Evolutionary conservation across 2,329 filamentous ascomycete species (phyloP).

Genomic region (Xylariales sp.): DNA sequence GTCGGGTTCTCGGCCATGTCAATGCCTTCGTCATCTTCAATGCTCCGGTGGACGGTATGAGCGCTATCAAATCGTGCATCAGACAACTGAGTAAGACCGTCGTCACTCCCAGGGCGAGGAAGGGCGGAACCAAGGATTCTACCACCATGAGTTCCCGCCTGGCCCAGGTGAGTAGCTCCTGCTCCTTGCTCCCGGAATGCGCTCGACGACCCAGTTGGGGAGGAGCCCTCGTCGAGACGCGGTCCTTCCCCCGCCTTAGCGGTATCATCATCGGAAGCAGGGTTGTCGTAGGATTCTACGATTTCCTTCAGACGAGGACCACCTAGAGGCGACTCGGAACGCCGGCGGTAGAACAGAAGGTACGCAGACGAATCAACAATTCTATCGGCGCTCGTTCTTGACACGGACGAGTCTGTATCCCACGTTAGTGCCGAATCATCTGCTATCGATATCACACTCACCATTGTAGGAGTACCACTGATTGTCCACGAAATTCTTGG

Average conservation of each 20-base stretch:
- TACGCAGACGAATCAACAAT: conserved; percentile 79
- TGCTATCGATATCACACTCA: too few relatives aligned
- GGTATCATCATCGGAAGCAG: conserved; percentile 40
- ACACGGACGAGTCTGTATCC: conserved; percentile 72
- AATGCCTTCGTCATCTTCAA: conserved; percentile 44
- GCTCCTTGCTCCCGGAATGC: conserved; percentile 61
- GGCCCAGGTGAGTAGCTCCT: conserved; percentile 65
- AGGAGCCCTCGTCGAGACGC: conserved; percentile 80
- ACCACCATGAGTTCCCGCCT: conserved; percentile 52
- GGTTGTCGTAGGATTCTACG: conserved; percentile 56
- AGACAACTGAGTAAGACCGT: conserved; percentile 17
- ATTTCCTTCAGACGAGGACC: conserved; percentile 71
- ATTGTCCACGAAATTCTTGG: conserved; percentile 83
- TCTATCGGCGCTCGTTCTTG: conserved; percentile 52
- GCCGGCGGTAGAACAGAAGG: conserved; percentile 90
- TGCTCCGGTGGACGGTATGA: conserved; percentile 34
- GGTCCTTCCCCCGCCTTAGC: conserved; percentile 69
- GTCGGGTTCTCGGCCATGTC: conserved; percentile 32
- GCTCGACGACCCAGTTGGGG: conserved; percentile 88
- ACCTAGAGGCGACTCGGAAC: conserved; percentile 71
- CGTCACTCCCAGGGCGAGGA: conserved; percentile 13
- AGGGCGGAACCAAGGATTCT: conserved; percentile 17
- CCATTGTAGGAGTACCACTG: conserved; percentile 98
- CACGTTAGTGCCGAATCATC: too few relatives aligned
- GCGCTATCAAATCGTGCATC: conserved; percentile 17